Evolutionary conservation across 495 filamentous ascomycete genomes (phyloP), one percentile per base, ranked within the genome.

Genomic region (Apiosordaria backusii): DNA sequence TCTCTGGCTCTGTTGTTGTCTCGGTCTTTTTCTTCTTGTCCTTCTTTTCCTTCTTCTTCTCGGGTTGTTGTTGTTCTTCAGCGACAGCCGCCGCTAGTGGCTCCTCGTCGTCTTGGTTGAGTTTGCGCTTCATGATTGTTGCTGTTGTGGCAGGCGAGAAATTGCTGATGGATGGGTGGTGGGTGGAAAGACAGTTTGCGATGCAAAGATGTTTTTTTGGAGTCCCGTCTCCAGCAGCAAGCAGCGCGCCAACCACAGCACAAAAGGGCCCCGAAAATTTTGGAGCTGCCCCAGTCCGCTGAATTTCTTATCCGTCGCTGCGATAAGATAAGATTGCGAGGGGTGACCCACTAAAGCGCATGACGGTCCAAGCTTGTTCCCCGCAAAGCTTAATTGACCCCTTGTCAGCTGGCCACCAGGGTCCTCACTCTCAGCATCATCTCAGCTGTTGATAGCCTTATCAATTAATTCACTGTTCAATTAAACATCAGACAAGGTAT

Each of bases 101-200:
- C 67, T 79, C 79, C 71, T 82, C 76, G 65, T 81, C 59, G 26
- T 83, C 62, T 81, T 75, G 65, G 19, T 84, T 79, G 53, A 86
- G 70, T 75, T 87, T 87, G 60, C 85, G 81, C 72, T 87, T 87
- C 82, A 84, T 83, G 58, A n/a, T n/a, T n/a, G 25, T 76, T 57
- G 60, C 63, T 60, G 57, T 57, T n/a, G 22, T 29, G 45, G 50
- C 25, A 66, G 65, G 58, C 6, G 27, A 35, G n/a, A 58, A 40
- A 24, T 29, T 63, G 64, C 26, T 55, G 10, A 52, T 25, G 59
- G 16, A 35, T 61, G 16, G 24, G 27, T 23, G 25, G 52, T 18
- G 21, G 19, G n/a, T 61, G n/a, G 40, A 24, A 61, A 26, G 55
- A 35, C 15, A 25, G 25, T 29, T n/a, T 50, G n/a, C 24, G 23